Base-by-base conservation (phyloP, 116 monocot species). In the Dioscorea cayenensis region DNA sequence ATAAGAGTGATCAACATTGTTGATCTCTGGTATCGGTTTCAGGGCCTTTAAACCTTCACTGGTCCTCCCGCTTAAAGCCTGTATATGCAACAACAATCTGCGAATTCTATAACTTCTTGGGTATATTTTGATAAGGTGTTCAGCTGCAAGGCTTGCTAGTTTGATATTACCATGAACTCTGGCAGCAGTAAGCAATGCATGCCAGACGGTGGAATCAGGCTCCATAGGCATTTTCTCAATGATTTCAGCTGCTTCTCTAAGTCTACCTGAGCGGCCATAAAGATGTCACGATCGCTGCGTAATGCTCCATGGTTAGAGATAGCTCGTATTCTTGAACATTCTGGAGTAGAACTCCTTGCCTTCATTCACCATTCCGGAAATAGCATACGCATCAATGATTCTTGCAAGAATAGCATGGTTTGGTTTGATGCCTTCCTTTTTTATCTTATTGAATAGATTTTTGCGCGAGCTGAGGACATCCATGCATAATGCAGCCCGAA, bases 361-460 rank as follows among this genome's bases (percentile, higher is more conserved):
- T 78, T 92, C 87, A 36, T 68, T 79, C 51, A 95, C 84, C 79
- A 79, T 80, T 48, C 79, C 82, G 12, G 75, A 72, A 49, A 89
- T 66, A 65, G 85, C 73, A 73, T 77, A 90, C 8, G 85, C 85
- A 66, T 38, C 32, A 14, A 92, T 74, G 38, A 92, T 68, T 50
- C 80, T 69, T 5, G 67, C 52, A 58, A 92, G 68, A 68, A 84
- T 87, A 17, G 80, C n/a, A 49, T 74, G 75, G 71, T 90, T 82
- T 48, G 92, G 87, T 35, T 73, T 68, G 35, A 82, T 25, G 18
- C 79, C 81, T 68, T 76, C 78, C 36, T 68, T 58, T 49, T 70
- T 80, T 92, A 95, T 95, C 64, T 64, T 66, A 60, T 36, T 1
- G 64, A 87, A 92, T 37, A 87, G 76, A 51, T 82, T 74, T n/a